Evolutionary conservation across 2,329 filamentous ascomycete genomes (phyloP).

Genomic region (Sphaerostilbella broomeana): DNA sequence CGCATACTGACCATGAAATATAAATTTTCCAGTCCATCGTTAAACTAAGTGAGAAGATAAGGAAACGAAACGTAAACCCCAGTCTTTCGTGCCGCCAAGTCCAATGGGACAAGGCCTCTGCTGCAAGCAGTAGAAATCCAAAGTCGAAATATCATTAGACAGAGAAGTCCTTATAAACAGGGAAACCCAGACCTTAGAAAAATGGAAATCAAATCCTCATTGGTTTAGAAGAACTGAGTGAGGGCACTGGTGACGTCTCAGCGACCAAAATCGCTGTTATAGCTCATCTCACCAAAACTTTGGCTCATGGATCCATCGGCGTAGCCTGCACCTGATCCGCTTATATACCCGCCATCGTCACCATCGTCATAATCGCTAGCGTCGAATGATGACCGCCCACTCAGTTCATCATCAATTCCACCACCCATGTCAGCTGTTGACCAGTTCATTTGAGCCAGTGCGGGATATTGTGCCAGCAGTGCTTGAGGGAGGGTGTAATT

Average conservation of each 20-base stretch:
- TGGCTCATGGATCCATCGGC: conserved; percentile 51
- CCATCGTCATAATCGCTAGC: conserved; percentile 70
- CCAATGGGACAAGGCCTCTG: too few species aligned
- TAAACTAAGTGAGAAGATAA: too few species aligned
- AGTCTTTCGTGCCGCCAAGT: too few species aligned
- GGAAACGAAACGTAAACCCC: too few species aligned
- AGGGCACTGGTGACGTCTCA: too few species aligned
- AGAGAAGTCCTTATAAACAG: too few species aligned
- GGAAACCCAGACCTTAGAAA: too few species aligned
- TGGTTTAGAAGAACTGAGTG: too few species aligned
- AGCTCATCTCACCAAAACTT: conserved; percentile 46
- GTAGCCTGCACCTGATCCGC: conserved; percentile 54
- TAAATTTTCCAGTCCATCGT: too few species aligned
- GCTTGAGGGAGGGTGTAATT: conserved; percentile 75
- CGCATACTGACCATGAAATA: too few species aligned
- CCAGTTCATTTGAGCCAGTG: conserved; percentile 88
- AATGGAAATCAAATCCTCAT: too few species aligned
- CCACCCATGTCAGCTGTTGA: conserved; percentile 56
- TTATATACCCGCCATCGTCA: conserved; percentile 63
- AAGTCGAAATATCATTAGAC: neutral
- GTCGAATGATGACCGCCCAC: conserved; percentile 74
- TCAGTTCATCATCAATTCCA: conserved; percentile 69
- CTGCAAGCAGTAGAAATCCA: neutral
- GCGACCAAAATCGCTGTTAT: conserved; percentile 47
- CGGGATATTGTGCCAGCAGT: conserved; percentile 84